phyloP scores from a whole-genome alignment of 352 stramenopile species.

The Phytophthora syringae region DNA sequence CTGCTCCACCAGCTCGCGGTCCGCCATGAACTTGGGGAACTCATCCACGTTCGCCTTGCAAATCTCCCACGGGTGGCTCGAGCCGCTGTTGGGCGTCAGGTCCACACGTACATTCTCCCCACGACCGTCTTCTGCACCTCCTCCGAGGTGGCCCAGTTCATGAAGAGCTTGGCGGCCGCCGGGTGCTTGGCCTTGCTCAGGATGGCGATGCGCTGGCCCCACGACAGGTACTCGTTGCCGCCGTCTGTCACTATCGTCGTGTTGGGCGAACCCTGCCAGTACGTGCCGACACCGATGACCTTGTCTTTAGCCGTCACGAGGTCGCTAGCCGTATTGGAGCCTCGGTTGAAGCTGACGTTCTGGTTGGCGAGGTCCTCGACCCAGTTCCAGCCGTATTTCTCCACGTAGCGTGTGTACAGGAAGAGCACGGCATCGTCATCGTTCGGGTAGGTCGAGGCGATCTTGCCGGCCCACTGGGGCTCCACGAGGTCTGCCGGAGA shows the following conservation, averaged over 20 bases:
- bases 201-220: slow-evolving; percentile 64
- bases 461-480: slow-evolving; percentile 41
- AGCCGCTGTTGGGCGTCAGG: slow-evolving; percentile 36
- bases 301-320: slow-evolving; percentile 36
- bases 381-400: slow-evolving; percentile 68
- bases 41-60: slow-evolving; percentile 33
- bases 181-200: slow-evolving; percentile 60
- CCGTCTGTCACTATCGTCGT: slow-evolving; percentile 32
- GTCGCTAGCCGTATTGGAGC: slow-evolving; percentile 39
- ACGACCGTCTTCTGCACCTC: slow-evolving; percentile 30
- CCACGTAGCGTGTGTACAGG: slow-evolving; percentile 48
- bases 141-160: slow-evolving; percentile 65
- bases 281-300: slow-evolving; percentile 36
- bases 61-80: slow-evolving; percentile 42
- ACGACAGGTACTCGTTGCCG: slow-evolving; percentile 46
- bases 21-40: slow-evolving; percentile 58
- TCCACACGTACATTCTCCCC: slow-evolving; percentile 45
- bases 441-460: slow-evolving; percentile 55
- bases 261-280: slow-evolving; percentile 21
- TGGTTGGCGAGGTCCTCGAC: slow-evolving; percentile 47
- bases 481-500: slow-evolving; percentile 40
- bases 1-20: slow-evolving; percentile 49
- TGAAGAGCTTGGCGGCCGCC: slow-evolving; percentile 60
- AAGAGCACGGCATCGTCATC: slow-evolving; percentile 63
- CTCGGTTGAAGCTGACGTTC: slow-evolving; percentile 45